Base-by-base conservation (phyloP, 768 basidiomycete species). In the Mycena crocata region DNA sequence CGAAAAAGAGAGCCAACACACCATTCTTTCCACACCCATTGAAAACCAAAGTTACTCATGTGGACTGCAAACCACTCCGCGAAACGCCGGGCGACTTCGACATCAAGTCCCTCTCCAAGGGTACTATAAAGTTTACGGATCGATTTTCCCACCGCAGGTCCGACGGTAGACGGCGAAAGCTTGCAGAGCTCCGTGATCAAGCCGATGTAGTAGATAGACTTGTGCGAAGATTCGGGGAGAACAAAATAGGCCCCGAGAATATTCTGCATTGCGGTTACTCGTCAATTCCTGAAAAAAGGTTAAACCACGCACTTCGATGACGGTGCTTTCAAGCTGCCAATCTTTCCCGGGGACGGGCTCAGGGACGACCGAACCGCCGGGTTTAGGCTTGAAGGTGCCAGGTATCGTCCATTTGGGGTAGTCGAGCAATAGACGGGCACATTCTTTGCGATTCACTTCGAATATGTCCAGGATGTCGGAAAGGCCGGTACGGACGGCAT, bases 21-120 rank as follows among this genome's bases (percentile, higher is more conserved):
- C 97, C 98, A 99, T 85, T 99, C 98, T 74, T 95, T 96, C 98
- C 98, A 99, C 17, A 98, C 95, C 98, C 98, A 99, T 73, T 92
- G 90, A 80, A 98, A 99, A 28, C 91, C 92, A 77, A 98, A 99
- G 80, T 99, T 99, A 70, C 94, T 96, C 90, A 99, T 92, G 73
- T 99, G 98, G 2, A 93, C 85, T 2, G 94, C 87, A 71, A 99
- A 98, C 98, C 98, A 99, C 66, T 98, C 96, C 0, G 93, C 90
- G 64, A 96, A 93, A 32, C 94, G 84, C 51, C 91, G 87, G 2
- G 90, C 84, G 56, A 94, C 82, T 66, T 97, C 96, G 10, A 93
- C 88, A 68, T 98, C 97, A 32, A 99, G 82, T 0, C 94, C 95
- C 40, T 94, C 92, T 0, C 91, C 89, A n/a, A 98, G 83, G 12